Evolutionary conservation across 768 basidiomycete species (phyloP).

Genomic region (Kwoniella mangroviensis): DNA sequence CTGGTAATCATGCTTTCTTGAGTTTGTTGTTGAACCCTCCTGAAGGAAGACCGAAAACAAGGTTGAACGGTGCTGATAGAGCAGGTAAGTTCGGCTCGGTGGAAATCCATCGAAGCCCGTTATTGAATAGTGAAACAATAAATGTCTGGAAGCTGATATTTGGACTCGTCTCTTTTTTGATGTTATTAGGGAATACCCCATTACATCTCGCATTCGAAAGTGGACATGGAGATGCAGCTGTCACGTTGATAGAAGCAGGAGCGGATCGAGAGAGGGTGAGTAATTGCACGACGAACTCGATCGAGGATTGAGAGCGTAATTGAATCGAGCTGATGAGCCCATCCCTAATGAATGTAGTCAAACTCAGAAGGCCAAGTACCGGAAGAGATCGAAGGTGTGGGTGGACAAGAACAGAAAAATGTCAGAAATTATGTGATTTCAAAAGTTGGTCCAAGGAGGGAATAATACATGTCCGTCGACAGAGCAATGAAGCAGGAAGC

Average conservation of each 20-base stretch:
- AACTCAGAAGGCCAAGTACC: constrained; percentile 85
- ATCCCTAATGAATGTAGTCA: constrained; percentile 60
- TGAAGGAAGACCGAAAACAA: constrained; percentile 69
- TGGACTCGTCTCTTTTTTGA: not conserved
- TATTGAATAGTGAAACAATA: too few relatives aligned
- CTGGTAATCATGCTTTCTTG: constrained; percentile 88
- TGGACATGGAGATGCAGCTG: constrained; percentile 88
- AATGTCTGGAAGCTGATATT: not conserved
- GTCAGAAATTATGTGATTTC: constrained; percentile 72
- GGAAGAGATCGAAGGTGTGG: constrained; percentile 86
- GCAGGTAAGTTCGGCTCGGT: constrained; percentile 56
- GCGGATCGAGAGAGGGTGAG: constrained; percentile 87
- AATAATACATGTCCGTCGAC: not conserved
- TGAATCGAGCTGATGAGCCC: too few relatives aligned
- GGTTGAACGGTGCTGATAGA: constrained; percentile 72
- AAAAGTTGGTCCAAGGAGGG: constrained; percentile 50
- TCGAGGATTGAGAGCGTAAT: too few relatives aligned
- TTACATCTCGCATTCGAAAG: constrained; percentile 97
- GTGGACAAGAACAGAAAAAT: constrained; percentile 82
- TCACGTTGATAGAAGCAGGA: constrained; percentile 89
- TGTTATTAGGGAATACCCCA: constrained; percentile 80
- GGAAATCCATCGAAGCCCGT: too few relatives aligned
- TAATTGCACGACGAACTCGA: constrained; percentile 13
- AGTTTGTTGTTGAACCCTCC: constrained; percentile 82
- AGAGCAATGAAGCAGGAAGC: too few relatives aligned